Conservation (phyloP, 768 basidiomycete species). For the Strobilomyces confusus region DNA sequence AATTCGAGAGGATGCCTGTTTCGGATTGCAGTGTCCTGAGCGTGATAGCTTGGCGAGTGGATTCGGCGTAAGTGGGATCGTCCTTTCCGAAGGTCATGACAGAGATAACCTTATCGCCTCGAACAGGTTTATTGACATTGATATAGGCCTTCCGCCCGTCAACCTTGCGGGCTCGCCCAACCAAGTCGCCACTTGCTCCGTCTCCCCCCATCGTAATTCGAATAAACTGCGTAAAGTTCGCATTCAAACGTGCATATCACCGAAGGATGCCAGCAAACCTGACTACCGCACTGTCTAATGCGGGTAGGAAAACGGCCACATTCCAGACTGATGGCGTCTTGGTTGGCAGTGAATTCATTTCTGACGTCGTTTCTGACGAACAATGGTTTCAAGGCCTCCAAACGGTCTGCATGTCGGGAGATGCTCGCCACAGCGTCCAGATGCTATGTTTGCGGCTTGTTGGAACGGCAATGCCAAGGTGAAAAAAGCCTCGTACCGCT, state of each 20-base stretch:
- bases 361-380: constrained; percentile 41
- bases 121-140: constrained; percentile 18
- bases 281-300: constrained; percentile 32
- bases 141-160: constrained; percentile 38
- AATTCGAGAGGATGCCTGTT: constrained; percentile 14
- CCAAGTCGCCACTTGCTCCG: constrained; percentile 1
- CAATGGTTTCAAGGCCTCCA: constrained; percentile 46
- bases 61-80: constrained; percentile 53
- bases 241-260: not conserved
- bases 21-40: constrained; percentile 18
- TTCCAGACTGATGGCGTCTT: constrained; percentile 31
- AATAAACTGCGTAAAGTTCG: constrained; percentile 12
- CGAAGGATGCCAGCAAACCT: constrained; percentile 32
- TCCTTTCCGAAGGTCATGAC: constrained; percentile 54
- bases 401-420: constrained; percentile 41
- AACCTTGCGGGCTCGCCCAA: constrained; percentile 21
- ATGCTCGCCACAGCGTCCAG: constrained; percentile 45
- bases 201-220: constrained; percentile 15
- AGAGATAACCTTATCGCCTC: constrained; percentile 16
- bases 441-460: constrained; percentile 27
- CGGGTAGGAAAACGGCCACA: constrained; percentile 46
- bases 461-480: not conserved
- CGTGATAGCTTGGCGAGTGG: constrained; percentile 21
- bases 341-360: constrained; percentile 22
- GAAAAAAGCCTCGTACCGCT: constrained; percentile 23